phyloP scores from a whole-genome alignment of 345 rosid genomes.

The Reutealis trisperma region DNA sequence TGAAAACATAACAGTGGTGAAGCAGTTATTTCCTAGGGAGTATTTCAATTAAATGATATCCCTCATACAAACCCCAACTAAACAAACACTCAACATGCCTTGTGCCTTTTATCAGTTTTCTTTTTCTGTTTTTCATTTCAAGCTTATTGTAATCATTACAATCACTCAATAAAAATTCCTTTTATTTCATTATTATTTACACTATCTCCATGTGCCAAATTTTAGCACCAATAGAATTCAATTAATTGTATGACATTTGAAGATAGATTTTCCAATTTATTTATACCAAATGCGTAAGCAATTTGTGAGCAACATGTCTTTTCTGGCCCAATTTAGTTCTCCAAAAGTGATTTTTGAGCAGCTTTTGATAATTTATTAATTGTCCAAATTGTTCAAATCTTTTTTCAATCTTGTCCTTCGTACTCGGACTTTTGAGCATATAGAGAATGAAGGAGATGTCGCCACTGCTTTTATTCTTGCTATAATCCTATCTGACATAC shows the following conservation, averaged over 20 bases:
- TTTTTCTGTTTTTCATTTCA: too few relatives aligned
- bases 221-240: too few relatives aligned
- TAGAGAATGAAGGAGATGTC: constrained; percentile 98
- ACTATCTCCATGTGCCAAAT: too few relatives aligned
- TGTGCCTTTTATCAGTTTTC: too few relatives aligned
- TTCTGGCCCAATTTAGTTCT: constrained; percentile 89
- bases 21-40: too few relatives aligned
- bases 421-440: constrained; percentile 93
- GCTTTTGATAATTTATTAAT: constrained; percentile 81
- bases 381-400: constrained; percentile 84
- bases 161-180: too few relatives aligned
- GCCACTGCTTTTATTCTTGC: constrained; percentile 98
- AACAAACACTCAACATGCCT: too few relatives aligned
- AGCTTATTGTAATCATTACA: too few relatives aligned
- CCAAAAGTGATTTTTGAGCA: constrained; percentile 92
- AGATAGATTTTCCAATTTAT: constrained; percentile 92
- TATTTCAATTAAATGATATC: too few relatives aligned
- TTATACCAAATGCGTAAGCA: constrained; percentile 92
- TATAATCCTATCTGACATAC: constrained; percentile 84
- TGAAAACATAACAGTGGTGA: too few relatives aligned
- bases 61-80: too few relatives aligned
- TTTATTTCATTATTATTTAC: too few relatives aligned
- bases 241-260: constrained; percentile 62
- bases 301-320: constrained; percentile 91
- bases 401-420: constrained; percentile 94